Conservation (phyloP, 208 protist species). For the Strigomonas galati region DNA sequence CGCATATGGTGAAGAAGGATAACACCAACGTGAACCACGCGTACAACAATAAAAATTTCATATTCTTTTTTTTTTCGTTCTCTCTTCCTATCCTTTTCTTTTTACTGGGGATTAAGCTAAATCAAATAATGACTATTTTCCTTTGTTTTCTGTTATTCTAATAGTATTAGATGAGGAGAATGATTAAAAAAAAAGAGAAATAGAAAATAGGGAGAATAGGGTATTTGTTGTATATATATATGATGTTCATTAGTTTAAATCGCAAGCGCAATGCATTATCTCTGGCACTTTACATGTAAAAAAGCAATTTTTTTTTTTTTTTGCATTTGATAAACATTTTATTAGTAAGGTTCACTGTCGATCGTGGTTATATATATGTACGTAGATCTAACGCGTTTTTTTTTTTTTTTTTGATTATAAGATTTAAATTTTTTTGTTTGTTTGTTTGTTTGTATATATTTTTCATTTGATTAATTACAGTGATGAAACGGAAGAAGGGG, state of each 20-base stretch:
- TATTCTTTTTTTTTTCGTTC: neutral
- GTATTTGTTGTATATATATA: no score
- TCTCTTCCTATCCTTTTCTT: neutral
- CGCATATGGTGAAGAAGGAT: neutral
- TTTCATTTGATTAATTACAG: neutral
- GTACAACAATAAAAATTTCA: neutral
- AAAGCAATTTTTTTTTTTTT: no score
- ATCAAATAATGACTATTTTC: neutral
- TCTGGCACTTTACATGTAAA: no score
- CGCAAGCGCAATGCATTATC: no score
- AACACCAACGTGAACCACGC: neutral
- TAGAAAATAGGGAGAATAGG: neutral
- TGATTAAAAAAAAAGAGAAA: neutral
- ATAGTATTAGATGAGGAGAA: neutral
- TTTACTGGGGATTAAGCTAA: no score
- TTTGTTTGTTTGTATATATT: no score
- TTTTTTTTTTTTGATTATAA: neutral
- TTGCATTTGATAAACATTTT: no score
- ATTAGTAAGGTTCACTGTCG: neutral
- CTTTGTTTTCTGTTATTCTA: neutral
- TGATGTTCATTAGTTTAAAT: no score
- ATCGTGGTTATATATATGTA: neutral
- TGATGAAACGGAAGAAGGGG: neutral
- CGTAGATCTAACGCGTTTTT: neutral
- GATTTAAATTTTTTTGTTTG: neutral